Evolutionary conservation across 2,329 filamentous ascomycete genomes (phyloP), one percentile per base, ranked within the genome.

Genomic region (Monilinia fructigena): DNA sequence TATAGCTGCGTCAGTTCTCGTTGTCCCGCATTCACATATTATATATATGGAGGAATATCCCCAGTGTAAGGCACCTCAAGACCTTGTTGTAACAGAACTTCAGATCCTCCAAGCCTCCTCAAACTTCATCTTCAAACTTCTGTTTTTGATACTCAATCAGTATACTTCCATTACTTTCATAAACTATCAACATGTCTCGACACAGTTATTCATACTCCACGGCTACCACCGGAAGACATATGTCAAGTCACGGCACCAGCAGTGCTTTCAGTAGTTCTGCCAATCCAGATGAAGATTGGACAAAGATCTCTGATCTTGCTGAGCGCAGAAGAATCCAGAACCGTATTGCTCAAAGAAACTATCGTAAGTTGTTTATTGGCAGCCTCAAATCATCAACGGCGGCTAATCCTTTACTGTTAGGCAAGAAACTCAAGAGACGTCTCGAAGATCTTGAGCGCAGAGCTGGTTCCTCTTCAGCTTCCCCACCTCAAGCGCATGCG

Each of bases 221-320:
- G 11, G 69, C 74, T 12, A 56, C 72, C 42, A 66, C 72, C 31
- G 68, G 73, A 65, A 86, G 89, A 77, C 89, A 92, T 76, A 89
- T 89, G 74, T 83, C 86, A 52, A 84, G 81, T 70, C 88, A 92
- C 76, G 89, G 89, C 77, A 96, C 91, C 69, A 97, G 92, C 82
- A 97, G 92, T 80, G 94, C 94, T 73, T 97, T 96, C 83, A 96
- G 92, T 80, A 90, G 90, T 74, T 96, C 92, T 70, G 94, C 93
- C 74, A 96, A 96, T 78, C 91, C 94, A 65, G 93, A 97, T 76
- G 94, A 98, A 81, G 94, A 98, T 82, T 98, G 94, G 94, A 97
- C 94, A 77, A 96, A 97, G 86, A 97, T 98, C 78, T 96, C 94
- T 67, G 94, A 98, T 79, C 88, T 98, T 68, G 94, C 93, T 62